phyloP scores from a whole-genome alignment of 768 basidiomycete species.

The Russula abietina region DNA sequence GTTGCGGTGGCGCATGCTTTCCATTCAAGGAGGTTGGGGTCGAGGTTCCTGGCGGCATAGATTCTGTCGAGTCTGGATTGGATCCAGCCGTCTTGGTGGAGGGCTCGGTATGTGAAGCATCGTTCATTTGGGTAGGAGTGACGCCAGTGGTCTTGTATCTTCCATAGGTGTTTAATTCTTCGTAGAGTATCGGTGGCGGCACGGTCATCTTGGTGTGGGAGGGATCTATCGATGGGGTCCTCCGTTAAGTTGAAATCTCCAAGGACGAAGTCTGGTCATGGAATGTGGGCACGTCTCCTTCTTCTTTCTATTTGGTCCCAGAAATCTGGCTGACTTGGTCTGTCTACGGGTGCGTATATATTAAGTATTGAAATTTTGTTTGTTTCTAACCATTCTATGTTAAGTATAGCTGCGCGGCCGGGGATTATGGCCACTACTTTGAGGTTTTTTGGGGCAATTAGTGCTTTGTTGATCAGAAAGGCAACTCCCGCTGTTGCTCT shows the following conservation, averaged over 20 bases:
- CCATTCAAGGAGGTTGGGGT: no score
- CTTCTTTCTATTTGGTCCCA: not conserved
- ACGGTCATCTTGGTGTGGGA: not conserved
- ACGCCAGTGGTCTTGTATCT: not conserved
- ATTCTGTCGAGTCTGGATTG: no score
- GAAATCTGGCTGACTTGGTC: rapidly evolving
- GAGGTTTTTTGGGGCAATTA: not conserved
- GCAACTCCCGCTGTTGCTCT: not conserved
- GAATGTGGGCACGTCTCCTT: not conserved
- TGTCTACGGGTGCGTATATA: not conserved
- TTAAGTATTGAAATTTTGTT: not conserved
- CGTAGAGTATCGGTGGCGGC: not conserved
- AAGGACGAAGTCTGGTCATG: not conserved
- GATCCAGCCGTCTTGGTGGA: no score
- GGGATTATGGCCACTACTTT: not conserved
- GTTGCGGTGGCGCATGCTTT: no score
- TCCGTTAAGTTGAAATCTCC: not conserved
- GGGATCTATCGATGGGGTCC: not conserved
- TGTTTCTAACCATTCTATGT: slow-evolving; percentile 19
- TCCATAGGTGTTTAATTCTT: not conserved
- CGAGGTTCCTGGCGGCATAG: no score
- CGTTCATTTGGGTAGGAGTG: no score
- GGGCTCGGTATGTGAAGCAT: no score
- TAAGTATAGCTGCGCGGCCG: not conserved
- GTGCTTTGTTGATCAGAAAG: not conserved